A percentile compares a stretch with the other conserved stretches of the same genome.
These are phyloP conservation scores for Roridomyces roridus DNA, from an alignment of 768 basidiomycete species.

Conservation along the genomic window DNA sequence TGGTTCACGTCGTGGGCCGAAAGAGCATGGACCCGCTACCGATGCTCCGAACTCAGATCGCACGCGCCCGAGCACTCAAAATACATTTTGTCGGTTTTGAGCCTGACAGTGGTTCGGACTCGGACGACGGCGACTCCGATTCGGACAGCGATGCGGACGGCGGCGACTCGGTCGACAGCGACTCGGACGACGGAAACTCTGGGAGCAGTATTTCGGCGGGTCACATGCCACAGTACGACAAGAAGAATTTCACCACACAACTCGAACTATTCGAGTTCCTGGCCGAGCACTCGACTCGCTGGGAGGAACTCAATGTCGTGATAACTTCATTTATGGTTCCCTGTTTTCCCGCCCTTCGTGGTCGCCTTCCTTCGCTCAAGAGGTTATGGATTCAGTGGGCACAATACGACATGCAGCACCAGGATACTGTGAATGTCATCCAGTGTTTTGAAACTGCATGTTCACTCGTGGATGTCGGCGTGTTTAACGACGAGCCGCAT, in stretches of 20 bases:
- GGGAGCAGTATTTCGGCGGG: no score
- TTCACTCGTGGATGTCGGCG: background rate
- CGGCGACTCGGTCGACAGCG: no score
- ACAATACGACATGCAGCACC: background rate
- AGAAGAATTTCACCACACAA: background rate
- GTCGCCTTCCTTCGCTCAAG: background rate
- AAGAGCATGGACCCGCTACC: background rate
- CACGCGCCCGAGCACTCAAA: background rate
- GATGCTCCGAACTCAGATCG: background rate
- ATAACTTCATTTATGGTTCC: background rate
- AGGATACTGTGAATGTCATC: background rate
- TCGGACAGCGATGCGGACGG: no score
- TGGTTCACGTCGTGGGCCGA: background rate
- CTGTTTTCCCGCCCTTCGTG: background rate
- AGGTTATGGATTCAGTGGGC: slow-evolving; percentile 2
- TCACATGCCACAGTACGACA: no score
- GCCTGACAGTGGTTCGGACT: background rate
- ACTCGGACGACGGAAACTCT: no score
- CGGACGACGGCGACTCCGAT: no score
- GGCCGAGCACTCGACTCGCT: background rate
- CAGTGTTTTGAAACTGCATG: background rate
- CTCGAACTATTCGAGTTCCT: background rate
- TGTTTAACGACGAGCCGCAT: background rate
- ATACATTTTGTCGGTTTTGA: background rate
- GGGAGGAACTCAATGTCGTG: background rate